Conservation (phyloP, 371 early-diverging fungal species). For the Chytridium lagenaria region DNA sequence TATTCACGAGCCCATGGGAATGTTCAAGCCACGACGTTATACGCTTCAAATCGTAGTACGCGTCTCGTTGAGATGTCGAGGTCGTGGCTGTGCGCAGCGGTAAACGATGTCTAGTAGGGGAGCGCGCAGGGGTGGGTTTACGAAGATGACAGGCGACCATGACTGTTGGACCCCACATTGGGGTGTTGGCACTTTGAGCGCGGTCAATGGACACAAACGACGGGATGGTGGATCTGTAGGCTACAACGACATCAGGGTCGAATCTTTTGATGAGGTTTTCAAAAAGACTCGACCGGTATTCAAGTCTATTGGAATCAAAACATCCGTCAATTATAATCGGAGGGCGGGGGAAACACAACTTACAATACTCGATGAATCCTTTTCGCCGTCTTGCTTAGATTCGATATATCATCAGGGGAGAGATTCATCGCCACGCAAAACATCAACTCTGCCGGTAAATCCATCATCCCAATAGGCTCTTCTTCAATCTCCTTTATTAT, state of each 20-base stretch:
- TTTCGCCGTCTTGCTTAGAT: neutral
- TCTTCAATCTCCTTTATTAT: neutral
- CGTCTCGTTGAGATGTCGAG: neutral
- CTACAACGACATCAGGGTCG: neutral
- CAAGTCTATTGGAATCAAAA: too few species aligned
- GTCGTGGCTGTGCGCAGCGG: neutral
- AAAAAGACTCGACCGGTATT: neutral
- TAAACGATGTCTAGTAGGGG: neutral
- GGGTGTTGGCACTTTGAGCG: neutral
- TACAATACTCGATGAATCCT: conserved; percentile 6
- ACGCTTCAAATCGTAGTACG: conserved; percentile 4
- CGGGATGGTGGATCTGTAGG: neutral
- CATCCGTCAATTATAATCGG: too few species aligned
- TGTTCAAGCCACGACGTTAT: neutral
- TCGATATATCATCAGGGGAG: neutral
- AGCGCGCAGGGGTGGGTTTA: neutral
- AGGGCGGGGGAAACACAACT: neutral
- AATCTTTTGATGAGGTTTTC: neutral
- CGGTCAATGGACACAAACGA: neutral
- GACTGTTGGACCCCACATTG: conserved; percentile 5
- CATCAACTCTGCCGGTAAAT: neutral
- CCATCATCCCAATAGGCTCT: neutral
- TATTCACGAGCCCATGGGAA: neutral
- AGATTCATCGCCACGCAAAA: neutral
- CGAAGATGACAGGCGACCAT: conserved; percentile 11